phyloP scores from a whole-genome alignment of 2,329 filamentous ascomycete genomes.

The Colletotrichum higginsianum region DNA sequence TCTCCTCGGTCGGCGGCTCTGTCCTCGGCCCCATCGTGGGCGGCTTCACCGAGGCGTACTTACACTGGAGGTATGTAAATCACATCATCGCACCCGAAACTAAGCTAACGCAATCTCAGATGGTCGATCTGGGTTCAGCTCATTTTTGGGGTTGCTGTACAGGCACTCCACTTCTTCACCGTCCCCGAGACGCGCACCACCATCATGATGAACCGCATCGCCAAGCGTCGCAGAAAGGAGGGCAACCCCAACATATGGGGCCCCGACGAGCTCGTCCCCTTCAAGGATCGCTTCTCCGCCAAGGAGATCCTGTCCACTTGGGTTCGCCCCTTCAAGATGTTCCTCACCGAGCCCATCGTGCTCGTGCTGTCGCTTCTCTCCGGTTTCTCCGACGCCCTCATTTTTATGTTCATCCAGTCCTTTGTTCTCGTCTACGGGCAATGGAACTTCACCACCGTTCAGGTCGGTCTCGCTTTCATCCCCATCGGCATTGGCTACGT shows the following conservation, averaged over 20 bases:
- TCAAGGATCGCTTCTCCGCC: constrained; percentile 70
- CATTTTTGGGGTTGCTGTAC: constrained; percentile 80
- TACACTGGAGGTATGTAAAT: constrained; percentile 72
- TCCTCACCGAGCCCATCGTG: constrained; percentile 82
- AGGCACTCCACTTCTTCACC: constrained; percentile 75
- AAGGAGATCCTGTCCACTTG: constrained; percentile 71
- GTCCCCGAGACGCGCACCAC: constrained; percentile 86
- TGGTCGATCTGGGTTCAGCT: constrained; percentile 89
- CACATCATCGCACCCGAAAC: neutral
- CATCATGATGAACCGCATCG: constrained; percentile 84
- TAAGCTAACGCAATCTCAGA: constrained; percentile 44
- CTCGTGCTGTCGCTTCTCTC: constrained; percentile 78
- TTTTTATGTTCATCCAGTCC: constrained; percentile 84
- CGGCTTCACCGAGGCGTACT: constrained; percentile 78
- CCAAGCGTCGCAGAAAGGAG: constrained; percentile 78
- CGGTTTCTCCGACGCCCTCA: constrained; percentile 81
- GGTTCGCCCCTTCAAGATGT: constrained; percentile 79
- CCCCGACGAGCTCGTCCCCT: constrained; percentile 78
- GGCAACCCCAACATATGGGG: constrained; percentile 77
- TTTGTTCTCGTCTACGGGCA: constrained; percentile 78
- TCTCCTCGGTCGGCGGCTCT: constrained; percentile 84
- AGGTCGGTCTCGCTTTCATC: constrained; percentile 74
- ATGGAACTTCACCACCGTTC: constrained; percentile 73
- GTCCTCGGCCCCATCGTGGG: constrained; percentile 85
- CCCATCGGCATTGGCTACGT: constrained; percentile 78